phyloP scores from a whole-genome alignment of 495 filamentous ascomycete species.

The Tuber magnatum region DNA sequence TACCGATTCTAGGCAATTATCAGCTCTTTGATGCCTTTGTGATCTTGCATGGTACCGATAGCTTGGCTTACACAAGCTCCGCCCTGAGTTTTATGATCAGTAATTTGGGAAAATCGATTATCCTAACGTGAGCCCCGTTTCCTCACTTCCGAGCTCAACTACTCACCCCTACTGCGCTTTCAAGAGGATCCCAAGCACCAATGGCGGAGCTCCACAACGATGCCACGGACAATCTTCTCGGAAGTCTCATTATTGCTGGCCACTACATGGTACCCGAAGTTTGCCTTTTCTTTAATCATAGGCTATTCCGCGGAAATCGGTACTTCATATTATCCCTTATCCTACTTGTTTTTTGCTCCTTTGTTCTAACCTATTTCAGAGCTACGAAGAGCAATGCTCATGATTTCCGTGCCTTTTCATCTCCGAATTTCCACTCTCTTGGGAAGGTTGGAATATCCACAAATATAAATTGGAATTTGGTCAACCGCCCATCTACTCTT shows the following conservation, averaged over 20 bases:
- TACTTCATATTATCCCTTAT: conserved; percentile 10
- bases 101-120: conserved; percentile 83
- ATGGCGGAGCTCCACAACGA: conserved; percentile 92
- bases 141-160: conserved; percentile 1
- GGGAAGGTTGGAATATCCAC: conserved; percentile 74
- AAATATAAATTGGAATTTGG: conserved; percentile 73
- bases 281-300: conserved; percentile 90
- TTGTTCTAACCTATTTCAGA: conserved; percentile 10
- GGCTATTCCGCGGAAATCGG: conserved; percentile 84
- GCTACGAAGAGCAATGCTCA: conserved; percentile 82
- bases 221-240: conserved; percentile 91
- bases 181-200: conserved; percentile 70
- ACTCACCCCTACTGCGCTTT: background rate
- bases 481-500: conserved; percentile 66
- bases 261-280: conserved; percentile 97
- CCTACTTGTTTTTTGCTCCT: background rate
- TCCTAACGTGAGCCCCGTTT: conserved; percentile 54
- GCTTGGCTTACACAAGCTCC: conserved; percentile 82
- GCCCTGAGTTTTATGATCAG: conserved; percentile 92
- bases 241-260: conserved; percentile 85
- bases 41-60: conserved; percentile 93
- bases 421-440: conserved; percentile 73
- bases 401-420: conserved; percentile 78
- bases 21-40: conserved; percentile 90
- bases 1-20: conserved; percentile 56